A percentile compares a stretch with the other conserved stretches of the same genome.
These are phyloP conservation scores for Tilletia caries DNA, from an alignment of 1,284 basidiomycete species.

Conservation along the genomic window DNA sequence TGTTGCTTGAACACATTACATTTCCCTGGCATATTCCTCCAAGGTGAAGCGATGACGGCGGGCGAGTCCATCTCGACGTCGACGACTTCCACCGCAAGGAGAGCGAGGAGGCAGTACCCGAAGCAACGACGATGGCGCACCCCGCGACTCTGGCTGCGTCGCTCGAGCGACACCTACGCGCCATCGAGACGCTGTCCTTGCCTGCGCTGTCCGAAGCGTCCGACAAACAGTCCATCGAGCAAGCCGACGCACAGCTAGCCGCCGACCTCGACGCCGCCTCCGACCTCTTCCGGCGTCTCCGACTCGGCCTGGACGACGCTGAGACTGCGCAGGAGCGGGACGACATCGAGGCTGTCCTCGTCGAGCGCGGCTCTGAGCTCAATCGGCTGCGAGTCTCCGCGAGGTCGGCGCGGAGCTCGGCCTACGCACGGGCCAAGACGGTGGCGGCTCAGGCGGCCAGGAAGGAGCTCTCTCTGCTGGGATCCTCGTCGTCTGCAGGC, in stretches of 20 bases:
- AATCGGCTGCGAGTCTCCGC: background rate
- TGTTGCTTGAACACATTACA: no score
- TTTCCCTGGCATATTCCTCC: no score
- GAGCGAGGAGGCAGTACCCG: no score
- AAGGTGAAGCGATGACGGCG: no score
- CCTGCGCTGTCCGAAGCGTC: background rate
- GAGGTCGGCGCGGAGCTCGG: background rate
- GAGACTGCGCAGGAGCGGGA: constrained; percentile 25
- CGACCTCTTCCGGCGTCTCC: constrained; percentile 27
- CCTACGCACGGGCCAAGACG: constrained; percentile 1
- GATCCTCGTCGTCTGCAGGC: background rate
- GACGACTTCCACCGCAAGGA: no score
- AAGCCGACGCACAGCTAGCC: constrained; percentile 5
- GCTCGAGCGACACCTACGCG: background rate
- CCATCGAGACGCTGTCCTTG: background rate
- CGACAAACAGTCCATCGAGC: constrained; percentile 3
- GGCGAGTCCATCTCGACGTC: no score
- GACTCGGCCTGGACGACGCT: constrained; percentile 35
- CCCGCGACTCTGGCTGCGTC: background rate
- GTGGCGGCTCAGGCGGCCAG: constrained; percentile 13
- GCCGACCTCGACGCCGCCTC: constrained; percentile 7
- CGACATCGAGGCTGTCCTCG: constrained; percentile 16
- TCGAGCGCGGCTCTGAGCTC: background rate
- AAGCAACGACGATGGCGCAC: background rate
- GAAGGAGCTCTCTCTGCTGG: constrained; percentile 19